These are phyloP conservation scores for Syzygium malaccense DNA, from an alignment of 441 rosid species.

Conservation along the genomic window DNA sequence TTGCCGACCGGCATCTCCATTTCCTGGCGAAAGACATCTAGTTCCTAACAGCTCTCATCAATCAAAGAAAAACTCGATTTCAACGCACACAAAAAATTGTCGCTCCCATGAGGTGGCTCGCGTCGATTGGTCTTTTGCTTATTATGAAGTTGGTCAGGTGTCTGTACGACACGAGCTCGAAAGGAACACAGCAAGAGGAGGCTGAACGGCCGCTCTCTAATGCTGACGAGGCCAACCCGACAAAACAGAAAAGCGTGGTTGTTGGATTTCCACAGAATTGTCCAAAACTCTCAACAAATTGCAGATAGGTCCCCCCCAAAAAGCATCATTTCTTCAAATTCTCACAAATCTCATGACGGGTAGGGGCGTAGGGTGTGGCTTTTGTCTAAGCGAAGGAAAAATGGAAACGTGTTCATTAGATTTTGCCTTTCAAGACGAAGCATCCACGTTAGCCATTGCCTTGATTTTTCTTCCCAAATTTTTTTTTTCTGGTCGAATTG, in stretches of 20 bases:
- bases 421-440: neutral
- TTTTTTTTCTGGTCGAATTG: neutral
- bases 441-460: neutral
- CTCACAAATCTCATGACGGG: neutral
- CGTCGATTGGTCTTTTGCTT: neutral
- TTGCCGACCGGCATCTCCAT: neutral
- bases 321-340: neutral
- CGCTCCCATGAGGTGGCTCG: neutral
- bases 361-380: neutral
- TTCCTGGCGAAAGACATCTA: neutral
- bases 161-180: neutral
- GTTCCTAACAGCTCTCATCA: neutral
- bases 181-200: neutral
- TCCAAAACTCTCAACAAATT: neutral
- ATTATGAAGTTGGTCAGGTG: neutral
- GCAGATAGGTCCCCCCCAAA: neutral
- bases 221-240: neutral
- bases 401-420: neutral
- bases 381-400: neutral
- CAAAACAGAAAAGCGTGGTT: neutral
- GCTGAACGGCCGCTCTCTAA: neutral
- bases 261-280: neutral
- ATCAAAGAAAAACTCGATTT: neutral
- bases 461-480: neutral
- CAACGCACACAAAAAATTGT: neutral